A percentile compares a stretch with the other conserved stretches of the same genome.
Evolutionary conservation across 1,139 yeast species (phyloP).

Genomic region (Suzukiozyma palmioleophila): DNA sequence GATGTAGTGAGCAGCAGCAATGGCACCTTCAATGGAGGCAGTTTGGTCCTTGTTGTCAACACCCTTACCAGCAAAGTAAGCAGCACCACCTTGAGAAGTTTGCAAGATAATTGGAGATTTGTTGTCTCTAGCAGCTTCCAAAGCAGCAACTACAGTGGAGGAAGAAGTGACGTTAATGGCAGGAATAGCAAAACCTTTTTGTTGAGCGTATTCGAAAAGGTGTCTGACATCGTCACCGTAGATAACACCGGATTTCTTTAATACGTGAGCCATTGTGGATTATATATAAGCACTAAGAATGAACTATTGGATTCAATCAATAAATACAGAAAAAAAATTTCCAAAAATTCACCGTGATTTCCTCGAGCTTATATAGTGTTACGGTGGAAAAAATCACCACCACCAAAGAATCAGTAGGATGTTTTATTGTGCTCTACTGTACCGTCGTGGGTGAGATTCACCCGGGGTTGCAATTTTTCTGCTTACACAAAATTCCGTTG

Average conservation of each 20-base stretch:
- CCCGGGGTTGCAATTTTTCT: background rate
- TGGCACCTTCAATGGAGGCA: slow-evolving; percentile 91
- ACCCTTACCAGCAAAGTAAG: slow-evolving; percentile 99
- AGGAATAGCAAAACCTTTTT: slow-evolving; percentile 93
- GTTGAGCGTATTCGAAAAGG: slow-evolving; percentile 91
- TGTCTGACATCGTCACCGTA: slow-evolving; percentile 97
- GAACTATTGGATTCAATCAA: too few species aligned
- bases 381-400: too few species aligned
- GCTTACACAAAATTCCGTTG: background rate
- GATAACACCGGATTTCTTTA: slow-evolving; percentile 93
- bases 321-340: too few species aligned
- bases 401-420: too few species aligned
- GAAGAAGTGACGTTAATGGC: slow-evolving; percentile 98
- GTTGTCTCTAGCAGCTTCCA: slow-evolving; percentile 97
- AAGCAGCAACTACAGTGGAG: slow-evolving; percentile 93
- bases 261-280: slow-evolving; percentile 41
- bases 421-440: too few species aligned
- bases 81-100: slow-evolving; percentile 99
- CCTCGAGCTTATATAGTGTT: too few species aligned
- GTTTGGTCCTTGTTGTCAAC: slow-evolving; percentile 87
- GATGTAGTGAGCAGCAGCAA: slow-evolving; percentile 98
- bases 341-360: too few species aligned
- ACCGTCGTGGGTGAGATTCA: background rate
- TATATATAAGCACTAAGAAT: too few species aligned
- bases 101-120: slow-evolving; percentile 95